Evolutionary conservation across 73 alveolate species (phyloP).

Genomic region (Tetrahymena thermophila): DNA sequence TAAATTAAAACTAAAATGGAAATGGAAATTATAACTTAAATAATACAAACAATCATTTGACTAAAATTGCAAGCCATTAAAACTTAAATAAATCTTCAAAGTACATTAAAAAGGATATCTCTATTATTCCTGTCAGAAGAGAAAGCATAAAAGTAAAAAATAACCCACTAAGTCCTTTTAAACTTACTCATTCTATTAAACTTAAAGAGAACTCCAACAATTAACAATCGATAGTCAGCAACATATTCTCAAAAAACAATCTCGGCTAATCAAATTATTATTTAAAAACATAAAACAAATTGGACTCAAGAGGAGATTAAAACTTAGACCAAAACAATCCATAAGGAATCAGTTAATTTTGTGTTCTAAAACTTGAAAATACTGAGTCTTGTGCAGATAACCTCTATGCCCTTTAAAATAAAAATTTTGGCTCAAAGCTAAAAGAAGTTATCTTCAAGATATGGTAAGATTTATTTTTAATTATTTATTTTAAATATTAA

Average conservation of each 20-base stretch:
- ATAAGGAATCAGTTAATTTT: neutral
- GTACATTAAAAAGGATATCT: neutral
- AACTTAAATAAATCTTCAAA: neutral
- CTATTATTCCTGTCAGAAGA: neutral
- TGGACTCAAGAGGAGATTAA: neutral
- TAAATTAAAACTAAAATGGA: neutral
- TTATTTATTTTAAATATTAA: neutral
- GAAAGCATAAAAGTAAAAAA: neutral
- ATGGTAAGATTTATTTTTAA: neutral
- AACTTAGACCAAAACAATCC: neutral
- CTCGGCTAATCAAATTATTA: neutral
- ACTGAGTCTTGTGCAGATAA: neutral
- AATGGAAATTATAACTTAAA: too few species aligned
- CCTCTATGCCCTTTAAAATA: neutral
- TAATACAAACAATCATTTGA: too few species aligned
- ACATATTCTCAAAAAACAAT: neutral
- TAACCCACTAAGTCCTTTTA: neutral
- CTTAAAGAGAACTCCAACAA: neutral
- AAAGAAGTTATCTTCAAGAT: neutral
- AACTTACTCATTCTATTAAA: neutral
- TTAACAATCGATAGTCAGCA: neutral
- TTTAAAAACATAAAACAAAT: neutral
- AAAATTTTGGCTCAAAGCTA: neutral
- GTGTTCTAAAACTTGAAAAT: neutral
- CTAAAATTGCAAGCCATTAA: neutral